Percentiles rank a stretch among this genome's conserved stretches.
Conservation (phyloP, 352 stramenopile species). For the Pythium aquatile region DNA sequence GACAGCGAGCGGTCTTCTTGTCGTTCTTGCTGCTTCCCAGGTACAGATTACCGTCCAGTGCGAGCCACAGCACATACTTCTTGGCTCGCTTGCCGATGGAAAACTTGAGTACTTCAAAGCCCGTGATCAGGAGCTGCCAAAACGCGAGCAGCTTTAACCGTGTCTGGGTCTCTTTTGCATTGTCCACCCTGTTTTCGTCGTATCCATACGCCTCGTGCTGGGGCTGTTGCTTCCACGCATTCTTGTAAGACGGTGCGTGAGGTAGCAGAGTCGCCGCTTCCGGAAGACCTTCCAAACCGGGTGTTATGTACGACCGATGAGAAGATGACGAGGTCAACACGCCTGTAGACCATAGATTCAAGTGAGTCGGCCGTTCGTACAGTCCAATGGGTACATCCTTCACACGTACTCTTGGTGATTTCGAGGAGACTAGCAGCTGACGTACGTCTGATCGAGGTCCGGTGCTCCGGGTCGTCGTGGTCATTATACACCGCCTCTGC, state of each 20-base stretch:
- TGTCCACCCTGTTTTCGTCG: constrained; percentile 23
- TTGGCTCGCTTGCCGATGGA: constrained; percentile 45
- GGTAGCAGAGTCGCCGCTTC: constrained; percentile 41
- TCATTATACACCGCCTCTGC: constrained; percentile 3
- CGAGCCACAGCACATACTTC: constrained; percentile 51
- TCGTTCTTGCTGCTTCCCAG: constrained; percentile 45
- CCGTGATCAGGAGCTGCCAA: constrained; percentile 54
- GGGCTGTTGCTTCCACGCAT: constrained; percentile 20
- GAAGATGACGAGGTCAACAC: constrained; percentile 10
- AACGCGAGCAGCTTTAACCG: constrained; percentile 49
- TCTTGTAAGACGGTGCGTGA: constrained; percentile 20
- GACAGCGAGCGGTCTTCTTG: constrained; percentile 35
- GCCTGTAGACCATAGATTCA: not conserved
- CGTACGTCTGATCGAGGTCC: not conserved
- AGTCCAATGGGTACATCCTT: not conserved
- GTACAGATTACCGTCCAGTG: constrained; percentile 42
- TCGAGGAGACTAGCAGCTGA: constrained; percentile 19
- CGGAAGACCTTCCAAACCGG: constrained; percentile 9
- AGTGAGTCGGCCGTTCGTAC: not conserved
- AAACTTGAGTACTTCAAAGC: constrained; percentile 56
- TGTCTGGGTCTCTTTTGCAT: constrained; percentile 31
- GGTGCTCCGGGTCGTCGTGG: constrained; percentile 2
- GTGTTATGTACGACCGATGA: constrained; percentile 8
- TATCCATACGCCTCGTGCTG: constrained; percentile 29
- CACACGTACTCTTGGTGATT: constrained; percentile 27